Evolutionary conservation across 2,329 filamentous ascomycete genomes (phyloP), one percentile per base, ranked within the genome.

Genomic region (Balansia obtecta): DNA sequence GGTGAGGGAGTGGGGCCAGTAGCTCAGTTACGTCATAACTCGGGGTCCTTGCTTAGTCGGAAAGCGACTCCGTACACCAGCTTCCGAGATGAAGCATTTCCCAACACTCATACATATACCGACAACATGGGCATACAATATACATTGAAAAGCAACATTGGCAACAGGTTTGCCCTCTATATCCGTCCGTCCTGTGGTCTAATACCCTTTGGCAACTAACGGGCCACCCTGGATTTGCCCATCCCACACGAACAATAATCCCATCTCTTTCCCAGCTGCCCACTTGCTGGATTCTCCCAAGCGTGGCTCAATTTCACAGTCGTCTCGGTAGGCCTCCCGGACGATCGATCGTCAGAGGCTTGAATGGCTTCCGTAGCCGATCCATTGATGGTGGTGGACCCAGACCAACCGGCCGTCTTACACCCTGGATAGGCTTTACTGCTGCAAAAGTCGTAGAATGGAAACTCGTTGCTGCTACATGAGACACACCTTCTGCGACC

Each of bases 311-410:
- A 16, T 8, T 8, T 22, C 18, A 20, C 18, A 18, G 27, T 10
- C 39, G 20, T n/a, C 40, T 46, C 5, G 50, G 33, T 13, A 60
- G 63, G 2, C 60, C 60, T 45, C 55, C 52, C 16, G 65, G 64
- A 32, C 73, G 68, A 52, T 71, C 74, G 18, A 79, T 72, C 11
- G 75, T 79, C 56, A 79, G 64, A 42, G 73, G 74, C 62, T 77
- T 79, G 51, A 80, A 81, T 6, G 77, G 77, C 58, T 72, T 77
- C 50, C 69, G 68, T 46, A 79, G 59, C 55, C 68, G 69, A 46
- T 76, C 71, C 59, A 80, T 70, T 0, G 73, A 71, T 41, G 72
- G 66, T 33, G 75, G 68, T 0, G 70, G 67, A 3, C 68, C 71
- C 39, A 78, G 56, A 0, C 68, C 68, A 1, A 67, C 65, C 2